These are phyloP conservation scores for Serendipita sp. DNA, from an alignment of 768 basidiomycete species.

Conservation along the genomic window DNA sequence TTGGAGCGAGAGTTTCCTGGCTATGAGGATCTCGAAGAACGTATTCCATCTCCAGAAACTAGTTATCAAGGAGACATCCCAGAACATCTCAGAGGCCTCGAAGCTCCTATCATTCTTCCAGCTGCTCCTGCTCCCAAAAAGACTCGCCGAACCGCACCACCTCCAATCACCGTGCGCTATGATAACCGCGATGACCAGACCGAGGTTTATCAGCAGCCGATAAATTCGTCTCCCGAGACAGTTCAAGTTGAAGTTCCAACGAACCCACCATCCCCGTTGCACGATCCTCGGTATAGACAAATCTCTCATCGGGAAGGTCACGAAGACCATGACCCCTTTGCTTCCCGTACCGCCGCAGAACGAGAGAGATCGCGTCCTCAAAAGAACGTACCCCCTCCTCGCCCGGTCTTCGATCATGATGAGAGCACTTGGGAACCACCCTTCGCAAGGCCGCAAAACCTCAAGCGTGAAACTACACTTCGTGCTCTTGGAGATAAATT, in stretches of 20 bases:
- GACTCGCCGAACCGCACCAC: background rate
- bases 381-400: background rate
- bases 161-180: background rate
- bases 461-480: background rate
- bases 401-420: background rate
- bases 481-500: background rate
- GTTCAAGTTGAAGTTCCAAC: background rate
- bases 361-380: background rate
- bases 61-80: background rate
- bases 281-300: background rate
- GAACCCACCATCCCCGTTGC: background rate
- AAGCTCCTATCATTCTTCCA: slow-evolving; percentile 1
- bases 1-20: background rate
- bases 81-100: background rate
- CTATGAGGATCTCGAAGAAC: background rate
- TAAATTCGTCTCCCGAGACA: background rate
- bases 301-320: background rate
- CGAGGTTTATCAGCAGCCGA: background rate
- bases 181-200: background rate
- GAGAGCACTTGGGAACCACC: background rate
- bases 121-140: background rate
- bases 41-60: background rate
- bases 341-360: background rate
- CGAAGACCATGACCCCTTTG: background rate
- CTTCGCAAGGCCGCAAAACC: background rate